Base-by-base conservation (phyloP, 345 rosid genomes). In the Lumnitzera racemosa region DNA sequence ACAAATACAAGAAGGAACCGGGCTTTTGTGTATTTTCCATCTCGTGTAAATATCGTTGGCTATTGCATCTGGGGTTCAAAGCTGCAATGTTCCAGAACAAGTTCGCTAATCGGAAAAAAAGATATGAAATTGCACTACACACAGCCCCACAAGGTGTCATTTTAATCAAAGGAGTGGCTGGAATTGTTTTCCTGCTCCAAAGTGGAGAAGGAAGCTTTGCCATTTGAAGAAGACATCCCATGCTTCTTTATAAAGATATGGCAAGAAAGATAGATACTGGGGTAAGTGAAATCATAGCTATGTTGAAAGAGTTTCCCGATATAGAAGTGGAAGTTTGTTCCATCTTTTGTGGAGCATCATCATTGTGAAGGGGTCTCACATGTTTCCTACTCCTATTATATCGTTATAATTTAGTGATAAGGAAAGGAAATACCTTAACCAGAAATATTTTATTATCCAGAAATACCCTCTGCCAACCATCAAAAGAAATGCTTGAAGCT, bases 381-480 rank as follows among this genome's bases (percentile, higher is more conserved):
- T 70, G 76, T 53, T 56, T 64, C 56, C 57, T 6, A 36, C 7
- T 36, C 11, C 0, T 4, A 36, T 4, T 36, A 9, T 7, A 36
- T 1, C 11, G n/a, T 7, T 36, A 36, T 4, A 5, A 7, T 36
- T 1, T 3, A 46, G 55, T 63, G 16, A 53, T 31, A 55, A 56
- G 67, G 84, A 70, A 56, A 55, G 63, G 24, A 72, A 75, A 86
- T 77, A 82, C 83, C 49, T 51, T n/a, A 36, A 49, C 53, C 65
- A 13, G 46, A 53, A 67, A 63, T 20, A 17, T 43, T n/a, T 48
- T 15, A 52, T 55, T 41, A 47, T 46, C 51, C 12, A 14, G 16
- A 47, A 49, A 20, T 13, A 47, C 12, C 13, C 50, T 36, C 43
- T 3, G 7, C 10, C 43, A 36, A 7, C 43, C 43, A 36, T 36